These are phyloP conservation scores for Termitomyces eurrhizus DNA, from an alignment of 768 basidiomycete species.

Conservation along the genomic window DNA sequence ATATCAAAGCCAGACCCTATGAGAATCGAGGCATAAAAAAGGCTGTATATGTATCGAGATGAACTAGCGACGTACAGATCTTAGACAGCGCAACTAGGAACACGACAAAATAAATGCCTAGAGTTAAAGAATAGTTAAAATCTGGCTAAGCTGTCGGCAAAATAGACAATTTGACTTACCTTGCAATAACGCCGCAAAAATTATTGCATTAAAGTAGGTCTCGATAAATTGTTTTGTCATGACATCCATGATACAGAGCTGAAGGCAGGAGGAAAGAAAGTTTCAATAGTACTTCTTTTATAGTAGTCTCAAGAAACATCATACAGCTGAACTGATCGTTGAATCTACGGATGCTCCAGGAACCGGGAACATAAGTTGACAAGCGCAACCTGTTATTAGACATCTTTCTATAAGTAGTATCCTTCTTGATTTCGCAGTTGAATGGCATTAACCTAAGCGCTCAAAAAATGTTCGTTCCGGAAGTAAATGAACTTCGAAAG, in stretches of 20 bases:
- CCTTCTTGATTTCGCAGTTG: background rate
- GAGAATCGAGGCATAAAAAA: too few relatives aligned
- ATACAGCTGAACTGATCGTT: background rate
- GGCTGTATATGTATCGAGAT: too few relatives aligned
- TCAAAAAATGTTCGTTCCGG: too few relatives aligned
- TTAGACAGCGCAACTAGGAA: background rate
- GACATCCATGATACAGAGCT: background rate
- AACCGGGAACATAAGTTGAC: background rate
- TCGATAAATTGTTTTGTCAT: background rate
- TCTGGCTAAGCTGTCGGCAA: background rate
- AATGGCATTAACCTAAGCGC: background rate
- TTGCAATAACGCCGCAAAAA: background rate
- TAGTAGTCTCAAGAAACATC: background rate
- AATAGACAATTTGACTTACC: background rate
- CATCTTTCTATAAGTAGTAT: background rate
- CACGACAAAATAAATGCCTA: background rate
- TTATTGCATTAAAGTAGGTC: background rate
- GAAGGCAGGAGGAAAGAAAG: background rate
- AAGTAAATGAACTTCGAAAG: background rate
- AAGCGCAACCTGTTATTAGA: background rate
- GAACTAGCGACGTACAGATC: background rate
- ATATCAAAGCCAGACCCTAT: background rate
- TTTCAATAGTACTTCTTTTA: background rate
- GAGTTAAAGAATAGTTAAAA: background rate
- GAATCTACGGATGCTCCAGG: background rate